These are phyloP conservation scores for Gelatoporia subvermispora DNA, from an alignment of 768 basidiomycete genomes.

Conservation along the genomic window DNA sequence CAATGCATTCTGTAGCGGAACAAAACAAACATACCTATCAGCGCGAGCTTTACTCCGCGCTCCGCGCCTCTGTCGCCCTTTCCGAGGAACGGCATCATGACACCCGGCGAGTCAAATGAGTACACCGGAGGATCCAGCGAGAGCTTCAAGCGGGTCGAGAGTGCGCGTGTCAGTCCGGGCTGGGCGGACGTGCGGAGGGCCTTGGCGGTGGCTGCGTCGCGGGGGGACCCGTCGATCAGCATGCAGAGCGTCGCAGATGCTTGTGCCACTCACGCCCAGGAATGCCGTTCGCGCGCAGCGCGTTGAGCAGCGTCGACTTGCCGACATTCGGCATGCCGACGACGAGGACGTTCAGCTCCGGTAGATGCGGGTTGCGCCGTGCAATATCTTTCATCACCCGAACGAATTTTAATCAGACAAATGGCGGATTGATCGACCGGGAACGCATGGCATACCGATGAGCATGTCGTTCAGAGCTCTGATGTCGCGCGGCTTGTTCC, in stretches of 20 bases:
- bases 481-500: constrained; percentile 63
- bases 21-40: constrained; percentile 67
- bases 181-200: constrained; percentile 85
- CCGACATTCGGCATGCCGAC: constrained; percentile 99
- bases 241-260: not conserved
- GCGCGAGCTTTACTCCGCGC: constrained; percentile 85
- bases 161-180: constrained; percentile 84
- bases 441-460: constrained; percentile 55
- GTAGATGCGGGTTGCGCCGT: constrained; percentile 59
- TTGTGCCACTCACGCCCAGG: constrained; percentile 64
- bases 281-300: constrained; percentile 82
- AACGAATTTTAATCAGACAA: not conserved
- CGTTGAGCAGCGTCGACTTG: constrained; percentile 91
- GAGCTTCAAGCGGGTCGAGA: constrained; percentile 87
- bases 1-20: not conserved
- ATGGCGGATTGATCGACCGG: constrained; percentile 2
- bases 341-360: constrained; percentile 84
- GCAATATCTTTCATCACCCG: constrained; percentile 51
- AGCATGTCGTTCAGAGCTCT: constrained; percentile 58
- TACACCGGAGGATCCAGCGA: constrained; percentile 79
- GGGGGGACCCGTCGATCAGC: not conserved
- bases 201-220: constrained; percentile 65
- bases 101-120: constrained; percentile 93
- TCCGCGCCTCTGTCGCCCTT: constrained; percentile 83
- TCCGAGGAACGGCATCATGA: constrained; percentile 95